These are phyloP conservation scores for Flaveria bidentis DNA, from an alignment of 129 eudicot genomes.

Conservation along the genomic window DNA sequence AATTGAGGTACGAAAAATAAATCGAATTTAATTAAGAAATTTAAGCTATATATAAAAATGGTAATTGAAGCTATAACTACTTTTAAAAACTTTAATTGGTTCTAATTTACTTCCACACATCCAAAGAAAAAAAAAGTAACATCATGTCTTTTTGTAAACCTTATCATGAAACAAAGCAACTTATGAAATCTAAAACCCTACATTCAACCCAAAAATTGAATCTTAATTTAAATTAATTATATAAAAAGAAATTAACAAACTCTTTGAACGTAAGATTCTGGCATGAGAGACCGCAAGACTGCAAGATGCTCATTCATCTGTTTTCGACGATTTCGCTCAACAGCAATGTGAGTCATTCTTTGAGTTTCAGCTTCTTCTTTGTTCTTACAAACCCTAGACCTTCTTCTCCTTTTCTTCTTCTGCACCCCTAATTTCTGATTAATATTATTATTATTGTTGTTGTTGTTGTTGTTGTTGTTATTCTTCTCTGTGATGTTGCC, in stretches of 20 bases:
- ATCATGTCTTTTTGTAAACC: neutral
- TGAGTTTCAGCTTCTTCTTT: slow-evolving; percentile 96
- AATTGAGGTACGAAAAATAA: neutral
- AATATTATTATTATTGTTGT: neutral
- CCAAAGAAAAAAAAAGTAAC: neutral
- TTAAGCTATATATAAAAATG: neutral
- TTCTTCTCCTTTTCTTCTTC: slow-evolving; percentile 73
- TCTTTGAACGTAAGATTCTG: slow-evolving; percentile 93
- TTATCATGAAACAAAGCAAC: neutral
- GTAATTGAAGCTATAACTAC: neutral
- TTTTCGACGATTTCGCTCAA: slow-evolving; percentile 89
- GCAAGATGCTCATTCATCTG: slow-evolving; percentile 96
- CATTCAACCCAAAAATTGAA: slow-evolving; percentile 1
- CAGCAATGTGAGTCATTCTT: slow-evolving; percentile 96
- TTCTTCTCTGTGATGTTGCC: slow-evolving; percentile 24
- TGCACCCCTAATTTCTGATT: slow-evolving; percentile 45
- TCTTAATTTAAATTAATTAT: neutral
- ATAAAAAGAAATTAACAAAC: slow-evolving; percentile 32
- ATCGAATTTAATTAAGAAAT: neutral
- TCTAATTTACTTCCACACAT: neutral
- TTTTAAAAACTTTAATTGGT: neutral
- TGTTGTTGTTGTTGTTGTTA: neutral
- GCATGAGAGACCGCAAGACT: slow-evolving; percentile 92
- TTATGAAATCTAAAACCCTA: neutral
- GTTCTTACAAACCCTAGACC: slow-evolving; percentile 83